phyloP scores from a whole-genome alignment of 192 early-diverging fungal genomes.

The Coemansia sp. region DNA sequence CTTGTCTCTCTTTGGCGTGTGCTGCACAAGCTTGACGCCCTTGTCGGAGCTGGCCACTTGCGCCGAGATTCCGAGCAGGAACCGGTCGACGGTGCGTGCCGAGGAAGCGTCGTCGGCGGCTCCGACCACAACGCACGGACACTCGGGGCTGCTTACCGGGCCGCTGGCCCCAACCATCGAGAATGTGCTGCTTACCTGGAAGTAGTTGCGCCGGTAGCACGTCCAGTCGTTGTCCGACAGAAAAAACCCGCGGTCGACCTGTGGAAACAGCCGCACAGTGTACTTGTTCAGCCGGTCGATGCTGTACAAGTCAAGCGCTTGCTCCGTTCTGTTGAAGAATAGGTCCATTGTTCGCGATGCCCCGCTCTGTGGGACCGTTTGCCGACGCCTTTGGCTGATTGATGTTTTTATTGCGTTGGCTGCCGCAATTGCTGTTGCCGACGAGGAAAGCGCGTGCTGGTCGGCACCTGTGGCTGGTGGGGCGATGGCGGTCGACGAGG shows the following conservation, averaged over 20 bases:
- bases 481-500: neutral
- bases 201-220: constrained; percentile 94
- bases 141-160: constrained; percentile 52
- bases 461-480: neutral
- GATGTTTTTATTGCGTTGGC: neutral
- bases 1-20: constrained; percentile 91
- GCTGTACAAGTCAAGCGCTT: constrained; percentile 64
- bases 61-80: constrained; percentile 76
- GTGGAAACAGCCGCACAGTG: constrained; percentile 64
- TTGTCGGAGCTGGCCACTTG: constrained; percentile 70
- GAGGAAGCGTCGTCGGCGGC: constrained; percentile 24
- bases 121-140: constrained; percentile 68
- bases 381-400: constrained; percentile 11
- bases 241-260: constrained; percentile 93
- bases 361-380: constrained; percentile 22
- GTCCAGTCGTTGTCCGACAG: constrained; percentile 88
- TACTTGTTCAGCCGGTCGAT: constrained; percentile 63
- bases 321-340: constrained; percentile 68
- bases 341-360: constrained; percentile 44
- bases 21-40: constrained; percentile 80
- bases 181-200: constrained; percentile 67
- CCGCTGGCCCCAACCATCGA: constrained; percentile 35
- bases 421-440: neutral
- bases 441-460: neutral
- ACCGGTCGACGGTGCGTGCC: constrained; percentile 61